Evolutionary conservation across 2,329 filamentous ascomycete genomes (phyloP).

Genomic region (Beauveria medogensis): DNA sequence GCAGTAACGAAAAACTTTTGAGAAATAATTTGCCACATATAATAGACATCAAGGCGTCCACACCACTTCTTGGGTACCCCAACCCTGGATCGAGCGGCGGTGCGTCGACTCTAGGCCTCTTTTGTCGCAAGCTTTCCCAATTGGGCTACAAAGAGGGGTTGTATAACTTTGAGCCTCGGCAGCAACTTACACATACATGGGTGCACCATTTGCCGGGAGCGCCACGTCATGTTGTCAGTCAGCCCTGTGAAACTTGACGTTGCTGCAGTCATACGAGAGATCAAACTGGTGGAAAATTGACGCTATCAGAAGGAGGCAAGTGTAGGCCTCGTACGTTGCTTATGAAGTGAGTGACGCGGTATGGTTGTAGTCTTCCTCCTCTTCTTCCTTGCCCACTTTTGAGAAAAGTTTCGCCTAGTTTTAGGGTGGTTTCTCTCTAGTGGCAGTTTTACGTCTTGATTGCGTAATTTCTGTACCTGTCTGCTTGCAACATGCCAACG

Average conservation of each 20-base stretch:
- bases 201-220: neutral
- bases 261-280: too few species aligned
- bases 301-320: neutral
- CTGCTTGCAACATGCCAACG: too few species aligned
- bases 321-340: neutral
- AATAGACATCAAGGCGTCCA: neutral
- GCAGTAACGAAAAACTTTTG: neutral
- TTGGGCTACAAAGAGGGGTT: slow-evolving; percentile 1
- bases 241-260: neutral
- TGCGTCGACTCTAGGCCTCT: slow-evolving; percentile 1
- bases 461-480: too few species aligned
- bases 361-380: neutral
- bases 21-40: neutral
- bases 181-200: neutral
- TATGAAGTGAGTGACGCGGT: neutral
- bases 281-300: neutral
- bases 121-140: neutral
- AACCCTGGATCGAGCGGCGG: neutral
- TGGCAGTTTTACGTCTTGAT: too few species aligned
- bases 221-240: neutral
- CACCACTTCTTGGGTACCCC: neutral
- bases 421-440: too few species aligned
- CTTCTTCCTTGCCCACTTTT: neutral
- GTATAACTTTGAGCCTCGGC: neutral
- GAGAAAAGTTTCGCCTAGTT: too few species aligned